Percentiles rank a stretch among this genome's conserved stretches.
Evolutionary conservation across 495 filamentous ascomycete species (phyloP).

Genomic region (Venustampulla echinocandica): DNA sequence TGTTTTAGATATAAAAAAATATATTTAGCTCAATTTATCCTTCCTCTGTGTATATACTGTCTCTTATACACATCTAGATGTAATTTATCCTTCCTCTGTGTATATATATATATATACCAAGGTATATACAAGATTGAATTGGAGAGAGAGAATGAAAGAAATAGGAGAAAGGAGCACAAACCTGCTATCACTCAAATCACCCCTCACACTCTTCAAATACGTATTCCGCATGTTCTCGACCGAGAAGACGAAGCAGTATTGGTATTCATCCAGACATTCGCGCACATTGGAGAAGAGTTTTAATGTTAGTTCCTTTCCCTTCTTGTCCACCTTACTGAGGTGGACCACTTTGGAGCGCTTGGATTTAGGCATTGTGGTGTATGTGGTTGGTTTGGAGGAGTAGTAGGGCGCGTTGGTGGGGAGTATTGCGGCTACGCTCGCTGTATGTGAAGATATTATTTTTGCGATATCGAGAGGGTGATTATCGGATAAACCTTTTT

Average conservation of each 20-base stretch:
- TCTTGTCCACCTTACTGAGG: conserved; percentile 84
- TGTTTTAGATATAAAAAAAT: conserved; percentile 31
- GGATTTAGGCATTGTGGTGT: conserved; percentile 84
- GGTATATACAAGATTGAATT: too few relatives aligned
- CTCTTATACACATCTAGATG: too few relatives aligned
- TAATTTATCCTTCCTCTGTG: too few relatives aligned
- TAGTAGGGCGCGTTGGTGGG: neutral
- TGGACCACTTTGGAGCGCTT: conserved; percentile 85
- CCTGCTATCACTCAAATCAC: conserved; percentile 77
- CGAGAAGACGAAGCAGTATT: conserved; percentile 84
- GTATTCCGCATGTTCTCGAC: conserved; percentile 99
- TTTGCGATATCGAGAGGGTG: too few relatives aligned
- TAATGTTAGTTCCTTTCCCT: conserved; percentile 80
- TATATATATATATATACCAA: too few relatives aligned
- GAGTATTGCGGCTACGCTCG: too few relatives aligned
- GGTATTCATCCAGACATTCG: conserved; percentile 75
- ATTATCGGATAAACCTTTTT: conserved; percentile 3
- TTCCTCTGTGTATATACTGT: too few relatives aligned
- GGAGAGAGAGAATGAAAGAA: neutral
- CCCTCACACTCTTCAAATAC: conserved; percentile 84
- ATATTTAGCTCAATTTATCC: too few relatives aligned
- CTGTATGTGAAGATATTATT: too few relatives aligned
- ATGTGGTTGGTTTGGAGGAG: conserved; percentile 1
- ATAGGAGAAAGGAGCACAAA: conserved; percentile 31
- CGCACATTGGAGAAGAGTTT: conserved; percentile 81